Evolutionary conservation across 345 rosid genomes (phyloP).

Genomic region (Bretschneidera sinensis): DNA sequence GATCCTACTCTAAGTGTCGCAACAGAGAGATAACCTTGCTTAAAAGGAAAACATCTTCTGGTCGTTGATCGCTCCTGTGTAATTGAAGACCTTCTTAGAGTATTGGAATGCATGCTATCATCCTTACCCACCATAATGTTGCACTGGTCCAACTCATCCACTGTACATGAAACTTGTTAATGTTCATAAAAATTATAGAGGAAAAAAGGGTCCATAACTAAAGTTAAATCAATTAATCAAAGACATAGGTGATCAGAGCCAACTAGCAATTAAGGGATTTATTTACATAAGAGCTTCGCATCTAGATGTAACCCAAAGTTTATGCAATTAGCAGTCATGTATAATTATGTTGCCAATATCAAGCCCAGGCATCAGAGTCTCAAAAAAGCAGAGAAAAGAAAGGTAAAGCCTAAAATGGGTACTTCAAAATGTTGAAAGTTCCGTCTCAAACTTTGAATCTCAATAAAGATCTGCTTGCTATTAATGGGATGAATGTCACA

Average conservation of each 20-base stretch:
- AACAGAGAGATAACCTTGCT: slow-evolving; percentile 73
- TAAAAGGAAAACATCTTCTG: slow-evolving; percentile 79
- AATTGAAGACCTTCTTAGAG: slow-evolving; percentile 26
- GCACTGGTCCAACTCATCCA: slow-evolving; percentile 88
- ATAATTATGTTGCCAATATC: neutral
- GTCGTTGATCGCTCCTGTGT: slow-evolving; percentile 34
- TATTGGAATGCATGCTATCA: slow-evolving; percentile 34
- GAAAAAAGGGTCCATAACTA: neutral
- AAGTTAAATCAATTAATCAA: slow-evolving; percentile 7
- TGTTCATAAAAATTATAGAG: neutral
- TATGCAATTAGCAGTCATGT: too few relatives aligned
- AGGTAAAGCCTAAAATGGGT: neutral
- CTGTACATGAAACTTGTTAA: slow-evolving; percentile 23
- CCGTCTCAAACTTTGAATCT: neutral
- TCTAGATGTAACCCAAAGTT: too few relatives aligned
- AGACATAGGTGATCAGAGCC: neutral
- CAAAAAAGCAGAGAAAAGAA: neutral
- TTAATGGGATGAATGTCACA: neutral
- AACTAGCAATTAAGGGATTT: too few relatives aligned
- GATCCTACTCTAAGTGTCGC: slow-evolving; percentile 90
- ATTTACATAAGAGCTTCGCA: too few relatives aligned
- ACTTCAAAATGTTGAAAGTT: neutral
- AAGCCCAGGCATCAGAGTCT: neutral
- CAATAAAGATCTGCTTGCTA: neutral
- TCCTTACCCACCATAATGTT: slow-evolving; percentile 78